Base-by-base conservation (phyloP, 768 basidiomycete species). In the Botryobasidium botryosum region DNA sequence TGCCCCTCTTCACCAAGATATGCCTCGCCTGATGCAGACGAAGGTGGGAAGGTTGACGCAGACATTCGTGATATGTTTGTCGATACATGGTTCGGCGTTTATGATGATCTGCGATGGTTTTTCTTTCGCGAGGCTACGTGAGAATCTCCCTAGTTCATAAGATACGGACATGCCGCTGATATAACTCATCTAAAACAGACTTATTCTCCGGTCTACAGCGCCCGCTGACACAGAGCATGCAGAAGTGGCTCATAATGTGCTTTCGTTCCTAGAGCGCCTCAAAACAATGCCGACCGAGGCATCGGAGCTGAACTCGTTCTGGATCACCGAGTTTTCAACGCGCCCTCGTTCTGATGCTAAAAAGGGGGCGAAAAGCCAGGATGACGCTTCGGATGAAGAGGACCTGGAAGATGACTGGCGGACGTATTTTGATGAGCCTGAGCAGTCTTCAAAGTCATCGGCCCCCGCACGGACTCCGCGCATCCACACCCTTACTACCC, bases 91-190 rank as follows among this genome's bases (percentile, higher is more conserved):
- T 69, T 85, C 52, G 76, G 74, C 51, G 72, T 80, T 5, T 55
- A 82, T 56, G 81, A 86, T 54, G 87, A 92, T 54, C 64, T 91
- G 26, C 72, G 87, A 47, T 91, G 82, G 82, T 84, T 81, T 64
- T 88, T 87, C 64, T 68, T 92, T 27, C 71, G 79, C 35, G 82
- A 88, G 21, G 50, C 54, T 24, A 55, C 67, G 80, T 44, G 71
- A 67, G 85, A 51, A 35, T 15, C 21, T 8, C 12, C 17, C 6
- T 20, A 2, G 17, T 27, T 8, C 18, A 12, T 12, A 33, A 18
- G 12, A 33, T 81, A 59, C 47, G 71, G 64, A 5, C 40, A 23
- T 39, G 13, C 13, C 27, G 17, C 20, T 43, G n/a, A 18, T 38
- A 3, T 6, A 33, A 31, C 33, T 45, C 29, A 51, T 43, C 20